Evolutionary conservation across 2,329 filamentous ascomycete genomes (phyloP).

Genomic region (Neofusicoccum umdonicola): DNA sequence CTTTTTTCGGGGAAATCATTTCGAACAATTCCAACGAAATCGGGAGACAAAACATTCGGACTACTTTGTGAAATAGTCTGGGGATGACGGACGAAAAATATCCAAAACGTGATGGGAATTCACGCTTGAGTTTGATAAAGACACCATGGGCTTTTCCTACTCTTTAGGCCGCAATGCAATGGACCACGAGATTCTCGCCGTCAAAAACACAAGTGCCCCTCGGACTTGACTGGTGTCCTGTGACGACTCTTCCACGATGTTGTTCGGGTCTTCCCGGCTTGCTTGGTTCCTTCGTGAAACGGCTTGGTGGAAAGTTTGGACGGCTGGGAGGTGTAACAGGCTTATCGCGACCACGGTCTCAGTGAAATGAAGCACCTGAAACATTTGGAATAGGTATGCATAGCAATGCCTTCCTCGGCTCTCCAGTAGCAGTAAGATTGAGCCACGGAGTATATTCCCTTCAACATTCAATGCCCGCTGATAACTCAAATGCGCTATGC

Average conservation of each 20-base stretch:
- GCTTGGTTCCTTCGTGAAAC: neutral
- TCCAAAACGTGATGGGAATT: conserved; percentile 12
- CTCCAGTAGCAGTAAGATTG: neutral
- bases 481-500: neutral
- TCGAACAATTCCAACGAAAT: conserved; percentile 5
- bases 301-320: neutral
- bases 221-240: neutral
- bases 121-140: conserved; percentile 5
- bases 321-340: neutral
- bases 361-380: neutral
- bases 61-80: conserved; percentile 5
- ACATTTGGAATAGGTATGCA: neutral
- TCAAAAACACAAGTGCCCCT: neutral
- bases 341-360: neutral
- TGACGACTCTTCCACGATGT: neutral
- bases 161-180: neutral
- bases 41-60: conserved; percentile 2
- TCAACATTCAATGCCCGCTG: neutral
- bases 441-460: neutral
- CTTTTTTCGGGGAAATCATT: neutral
- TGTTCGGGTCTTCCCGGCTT: neutral
- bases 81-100: conserved; percentile 11
- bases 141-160: neutral
- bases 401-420: neutral
- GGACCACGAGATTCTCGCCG: neutral